A percentile compares a stretch with the other conserved stretches of the same genome.
Evolutionary conservation across 2,329 filamentous ascomycete species (phyloP).

Genomic region (Lecanicillium sp.): DNA sequence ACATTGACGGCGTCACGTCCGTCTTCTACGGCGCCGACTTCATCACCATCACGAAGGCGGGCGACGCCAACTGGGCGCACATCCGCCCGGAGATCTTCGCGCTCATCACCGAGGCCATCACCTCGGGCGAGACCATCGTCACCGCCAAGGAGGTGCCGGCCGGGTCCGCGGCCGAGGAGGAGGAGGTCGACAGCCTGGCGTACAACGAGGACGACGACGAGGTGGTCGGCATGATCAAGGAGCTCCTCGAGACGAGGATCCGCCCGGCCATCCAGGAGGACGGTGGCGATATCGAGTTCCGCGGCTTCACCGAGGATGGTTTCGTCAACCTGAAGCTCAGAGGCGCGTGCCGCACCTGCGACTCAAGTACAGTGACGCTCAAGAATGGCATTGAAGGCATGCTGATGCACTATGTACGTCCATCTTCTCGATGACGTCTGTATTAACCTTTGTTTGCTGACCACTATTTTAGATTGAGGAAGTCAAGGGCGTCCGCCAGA

Average conservation of each 20-base stretch:
- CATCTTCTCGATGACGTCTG: not conserved
- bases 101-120: constrained; percentile 88
- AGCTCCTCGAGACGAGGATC: constrained; percentile 90
- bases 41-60: constrained; percentile 91
- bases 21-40: constrained; percentile 95
- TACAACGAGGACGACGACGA: constrained; percentile 91
- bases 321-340: constrained; percentile 81
- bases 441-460: constrained; percentile 23
- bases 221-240: constrained; percentile 97
- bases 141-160: constrained; percentile 57
- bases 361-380: constrained; percentile 91
- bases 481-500: constrained; percentile 85
- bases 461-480: constrained; percentile 82
- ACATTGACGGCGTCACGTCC: constrained; percentile 87
- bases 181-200: constrained; percentile 64
- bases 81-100: constrained; percentile 94
- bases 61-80: constrained; percentile 86
- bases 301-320: constrained; percentile 71
- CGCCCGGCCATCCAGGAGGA: constrained; percentile 95
- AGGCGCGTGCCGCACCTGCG: constrained; percentile 91
- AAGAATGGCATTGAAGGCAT: constrained; percentile 98
- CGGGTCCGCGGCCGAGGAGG: constrained; percentile 35
- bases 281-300: constrained; percentile 93
- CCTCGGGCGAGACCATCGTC: constrained; percentile 75
- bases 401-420: constrained; percentile 88